Conservation (phyloP, 345 rosid species). For the Lumnitzera littorea region DNA sequence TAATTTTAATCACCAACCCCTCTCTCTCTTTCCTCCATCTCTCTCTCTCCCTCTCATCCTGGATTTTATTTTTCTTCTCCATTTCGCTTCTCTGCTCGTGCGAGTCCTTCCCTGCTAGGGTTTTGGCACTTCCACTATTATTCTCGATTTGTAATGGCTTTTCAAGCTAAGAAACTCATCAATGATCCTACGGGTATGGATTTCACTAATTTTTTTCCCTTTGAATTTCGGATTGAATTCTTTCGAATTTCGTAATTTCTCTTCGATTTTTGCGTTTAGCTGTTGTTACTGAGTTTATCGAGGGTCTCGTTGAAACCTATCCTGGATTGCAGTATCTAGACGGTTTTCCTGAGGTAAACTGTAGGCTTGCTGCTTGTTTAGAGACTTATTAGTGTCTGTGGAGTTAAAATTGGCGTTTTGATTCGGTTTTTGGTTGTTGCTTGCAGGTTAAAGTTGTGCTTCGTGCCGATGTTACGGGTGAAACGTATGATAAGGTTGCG, state of each 20-base stretch:
- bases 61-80: conserved; percentile 5
- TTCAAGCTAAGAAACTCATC: conserved; percentile 82
- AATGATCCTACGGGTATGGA: conserved; percentile 63
- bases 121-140: not conserved
- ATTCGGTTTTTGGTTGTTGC: not conserved
- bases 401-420: not conserved
- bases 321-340: conserved; percentile 83
- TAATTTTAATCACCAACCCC: conserved; percentile 4
- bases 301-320: conserved; percentile 89
- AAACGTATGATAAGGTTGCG: conserved; percentile 72
- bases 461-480: conserved; percentile 76
- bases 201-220: not conserved
- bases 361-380: not conserved
- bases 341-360: conserved; percentile 84
- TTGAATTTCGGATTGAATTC: not conserved
- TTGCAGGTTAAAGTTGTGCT: conserved; percentile 84
- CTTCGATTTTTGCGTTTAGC: conserved; percentile 27
- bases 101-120: conserved; percentile 9
- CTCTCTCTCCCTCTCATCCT: not conserved
- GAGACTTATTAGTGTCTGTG: not conserved
- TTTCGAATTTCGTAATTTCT: not conserved
- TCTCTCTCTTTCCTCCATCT: not conserved
- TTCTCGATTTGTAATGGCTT: conserved; percentile 45
- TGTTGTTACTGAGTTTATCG: conserved; percentile 92
- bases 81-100: not conserved